Evolutionary conservation across 202 grass and related monocot genomes (phyloP).

Genomic region (Hordeum pubiflorum): DNA sequence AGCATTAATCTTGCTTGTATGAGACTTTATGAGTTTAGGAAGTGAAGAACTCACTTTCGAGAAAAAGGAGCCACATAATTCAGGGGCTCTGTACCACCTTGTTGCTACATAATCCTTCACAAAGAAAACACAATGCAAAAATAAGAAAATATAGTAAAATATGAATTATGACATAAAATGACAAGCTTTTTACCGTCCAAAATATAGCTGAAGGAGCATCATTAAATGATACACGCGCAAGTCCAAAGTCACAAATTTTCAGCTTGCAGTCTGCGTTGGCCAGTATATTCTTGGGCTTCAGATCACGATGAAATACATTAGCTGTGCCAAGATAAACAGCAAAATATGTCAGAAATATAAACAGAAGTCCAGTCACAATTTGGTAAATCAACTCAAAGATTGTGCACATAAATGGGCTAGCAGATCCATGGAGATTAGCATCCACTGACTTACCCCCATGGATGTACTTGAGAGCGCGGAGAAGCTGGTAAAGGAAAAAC

Average conservation of each 20-base stretch:
- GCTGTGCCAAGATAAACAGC: slow-evolving; percentile 46
- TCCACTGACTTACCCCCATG: slow-evolving; percentile 71
- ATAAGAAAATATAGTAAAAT: slow-evolving; percentile 22
- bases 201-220: slow-evolving; percentile 95
- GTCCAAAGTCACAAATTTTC: slow-evolving; percentile 98
- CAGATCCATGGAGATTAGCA: slow-evolving; percentile 11
- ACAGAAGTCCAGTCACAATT: slow-evolving; percentile 2
- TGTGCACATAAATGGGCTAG: background rate
- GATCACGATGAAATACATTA: slow-evolving; percentile 95
- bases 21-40: slow-evolving; percentile 14
- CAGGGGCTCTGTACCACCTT: slow-evolving; percentile 94
- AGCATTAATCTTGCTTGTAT: slow-evolving; percentile 22
- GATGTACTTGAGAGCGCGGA: slow-evolving; percentile 87
- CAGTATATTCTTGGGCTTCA: slow-evolving; percentile 97
- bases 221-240: slow-evolving; percentile 93
- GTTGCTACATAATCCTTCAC: slow-evolving; percentile 97
- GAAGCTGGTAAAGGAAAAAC: slow-evolving; percentile 94
- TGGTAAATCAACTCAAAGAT: background rate
- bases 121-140: slow-evolving; percentile 9
- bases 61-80: slow-evolving; percentile 98
- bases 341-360: slow-evolving; percentile 23
- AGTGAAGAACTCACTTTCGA: slow-evolving; percentile 60
- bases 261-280: slow-evolving; percentile 91
- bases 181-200: slow-evolving; percentile 73
- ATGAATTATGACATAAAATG: background rate